These are phyloP conservation scores for Candida anutae DNA, from an alignment of 1,139 yeast species.

Conservation along the genomic window DNA sequence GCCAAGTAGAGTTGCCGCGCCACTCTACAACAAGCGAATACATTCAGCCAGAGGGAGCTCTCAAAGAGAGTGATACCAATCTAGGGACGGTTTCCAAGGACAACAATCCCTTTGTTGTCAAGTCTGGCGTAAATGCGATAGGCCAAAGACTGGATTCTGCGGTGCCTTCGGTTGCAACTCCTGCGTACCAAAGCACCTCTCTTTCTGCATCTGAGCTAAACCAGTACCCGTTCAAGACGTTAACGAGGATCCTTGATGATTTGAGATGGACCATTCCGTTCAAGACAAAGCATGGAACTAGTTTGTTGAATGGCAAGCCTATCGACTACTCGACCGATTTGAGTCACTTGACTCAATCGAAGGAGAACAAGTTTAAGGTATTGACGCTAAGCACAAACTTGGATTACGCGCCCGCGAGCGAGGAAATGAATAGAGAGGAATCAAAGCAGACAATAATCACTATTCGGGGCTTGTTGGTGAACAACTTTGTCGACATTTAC, in stretches of 20 bases:
- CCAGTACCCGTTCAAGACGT: constrained; percentile 45
- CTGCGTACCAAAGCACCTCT: too few species aligned
- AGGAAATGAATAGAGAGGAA: constrained; percentile 13
- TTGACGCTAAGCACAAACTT: constrained; percentile 28
- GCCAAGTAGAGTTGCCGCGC: too few species aligned
- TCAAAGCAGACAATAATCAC: constrained; percentile 16
- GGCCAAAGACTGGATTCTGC: too few species aligned
- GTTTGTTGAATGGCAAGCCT: constrained; percentile 25
- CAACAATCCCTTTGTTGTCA: too few species aligned
- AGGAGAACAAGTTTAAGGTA: constrained; percentile 12
- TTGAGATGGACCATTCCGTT: constrained; percentile 37
- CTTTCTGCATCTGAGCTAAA: constrained; percentile 1
- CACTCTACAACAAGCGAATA: too few species aligned
- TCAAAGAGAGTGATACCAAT: too few species aligned
- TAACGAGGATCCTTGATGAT: constrained; percentile 62
- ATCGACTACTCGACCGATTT: constrained; percentile 28
- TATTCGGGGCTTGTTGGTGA: constrained; percentile 27
- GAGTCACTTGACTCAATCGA: constrained; percentile 11
- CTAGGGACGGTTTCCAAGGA: too few species aligned
- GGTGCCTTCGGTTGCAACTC: too few species aligned
- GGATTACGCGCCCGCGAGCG: constrained; percentile 23
- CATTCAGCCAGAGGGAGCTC: too few species aligned
- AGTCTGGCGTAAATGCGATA: too few species aligned
- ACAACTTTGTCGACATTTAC: constrained; percentile 11
- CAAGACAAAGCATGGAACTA: constrained; percentile 11